These are phyloP conservation scores for Marasmius fiardii DNA, from an alignment of 1,284 basidiomycete genomes.

Conservation along the genomic window DNA sequence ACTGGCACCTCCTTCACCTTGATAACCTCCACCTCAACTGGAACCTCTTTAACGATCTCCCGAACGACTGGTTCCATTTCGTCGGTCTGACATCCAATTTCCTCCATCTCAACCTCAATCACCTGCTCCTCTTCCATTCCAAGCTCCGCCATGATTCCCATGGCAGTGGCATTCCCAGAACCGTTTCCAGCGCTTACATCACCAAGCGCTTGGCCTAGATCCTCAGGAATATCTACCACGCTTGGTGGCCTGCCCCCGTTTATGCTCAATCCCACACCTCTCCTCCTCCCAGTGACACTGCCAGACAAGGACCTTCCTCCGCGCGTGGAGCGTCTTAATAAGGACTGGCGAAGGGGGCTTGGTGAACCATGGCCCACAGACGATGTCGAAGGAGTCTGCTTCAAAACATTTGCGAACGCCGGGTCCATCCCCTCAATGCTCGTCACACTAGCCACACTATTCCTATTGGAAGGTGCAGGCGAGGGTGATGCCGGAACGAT, in stretches of 20 bases:
- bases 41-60: slow-evolving; percentile 20
- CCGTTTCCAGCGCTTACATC: slow-evolving; percentile 57
- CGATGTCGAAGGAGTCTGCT: slow-evolving; percentile 52
- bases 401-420: slow-evolving; percentile 72
- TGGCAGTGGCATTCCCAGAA: slow-evolving; percentile 17
- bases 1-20: slow-evolving; percentile 28
- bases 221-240: slow-evolving; percentile 64
- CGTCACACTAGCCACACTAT: slow-evolving; percentile 22
- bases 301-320: slow-evolving; percentile 22
- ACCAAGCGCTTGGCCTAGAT: slow-evolving; percentile 44
- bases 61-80: slow-evolving; percentile 19
- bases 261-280: slow-evolving; percentile 58
- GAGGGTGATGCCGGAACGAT: slow-evolving; percentile 17
- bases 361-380: slow-evolving; percentile 42
- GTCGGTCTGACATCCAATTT: slow-evolving; percentile 65
- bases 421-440: slow-evolving; percentile 86
- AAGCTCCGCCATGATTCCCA: slow-evolving; percentile 13
- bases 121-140: slow-evolving; percentile 35
- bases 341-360: slow-evolving; percentile 52
- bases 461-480: slow-evolving; percentile 4
- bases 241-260: slow-evolving; percentile 65
- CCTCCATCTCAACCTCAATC: slow-evolving; percentile 50
- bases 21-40: slow-evolving; percentile 5
- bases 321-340: slow-evolving; percentile 45
- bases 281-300: slow-evolving; percentile 43